These are phyloP conservation scores for Glycyrrhiza uralensis DNA, from an alignment of 306 rosid species.

Conservation along the genomic window DNA sequence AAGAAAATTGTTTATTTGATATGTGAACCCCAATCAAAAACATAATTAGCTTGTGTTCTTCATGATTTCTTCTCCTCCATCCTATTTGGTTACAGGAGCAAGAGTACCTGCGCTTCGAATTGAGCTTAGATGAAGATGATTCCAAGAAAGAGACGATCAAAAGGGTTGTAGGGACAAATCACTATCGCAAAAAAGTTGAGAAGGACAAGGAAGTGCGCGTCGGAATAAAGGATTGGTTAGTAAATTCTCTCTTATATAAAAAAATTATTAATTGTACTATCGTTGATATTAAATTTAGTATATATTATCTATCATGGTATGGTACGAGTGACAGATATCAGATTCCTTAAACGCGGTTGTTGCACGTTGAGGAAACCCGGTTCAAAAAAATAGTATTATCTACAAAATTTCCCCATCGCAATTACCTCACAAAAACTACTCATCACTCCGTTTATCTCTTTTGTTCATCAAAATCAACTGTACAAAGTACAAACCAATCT, in stretches of 20 bases:
- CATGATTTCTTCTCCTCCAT: not conserved
- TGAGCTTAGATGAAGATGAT: slow-evolving; percentile 44
- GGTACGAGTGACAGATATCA: too few species aligned
- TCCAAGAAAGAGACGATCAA: slow-evolving; percentile 13
- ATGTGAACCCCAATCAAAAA: not conserved
- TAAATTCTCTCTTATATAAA: not conserved
- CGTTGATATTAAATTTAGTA: too few species aligned
- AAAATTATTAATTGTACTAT: not conserved
- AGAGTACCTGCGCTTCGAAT: slow-evolving; percentile 51
- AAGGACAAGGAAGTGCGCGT: slow-evolving; percentile 46
- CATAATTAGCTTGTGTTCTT: not conserved
- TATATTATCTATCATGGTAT: too few species aligned
- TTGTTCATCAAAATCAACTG: not conserved
- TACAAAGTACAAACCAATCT: not conserved
- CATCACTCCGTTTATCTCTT: not conserved
- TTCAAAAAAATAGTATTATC: too few species aligned
- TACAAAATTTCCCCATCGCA: too few species aligned
- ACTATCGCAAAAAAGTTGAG: not conserved
- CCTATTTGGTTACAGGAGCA: slow-evolving; percentile 45
- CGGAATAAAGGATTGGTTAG: slow-evolving; percentile 90
- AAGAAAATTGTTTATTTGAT: not conserved
- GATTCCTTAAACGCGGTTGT: too few species aligned
- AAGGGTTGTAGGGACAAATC: not conserved
- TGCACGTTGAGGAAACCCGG: too few species aligned
- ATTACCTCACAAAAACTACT: too few species aligned